phyloP scores from a whole-genome alignment of 768 basidiomycete species.

The Russula sp. region DNA sequence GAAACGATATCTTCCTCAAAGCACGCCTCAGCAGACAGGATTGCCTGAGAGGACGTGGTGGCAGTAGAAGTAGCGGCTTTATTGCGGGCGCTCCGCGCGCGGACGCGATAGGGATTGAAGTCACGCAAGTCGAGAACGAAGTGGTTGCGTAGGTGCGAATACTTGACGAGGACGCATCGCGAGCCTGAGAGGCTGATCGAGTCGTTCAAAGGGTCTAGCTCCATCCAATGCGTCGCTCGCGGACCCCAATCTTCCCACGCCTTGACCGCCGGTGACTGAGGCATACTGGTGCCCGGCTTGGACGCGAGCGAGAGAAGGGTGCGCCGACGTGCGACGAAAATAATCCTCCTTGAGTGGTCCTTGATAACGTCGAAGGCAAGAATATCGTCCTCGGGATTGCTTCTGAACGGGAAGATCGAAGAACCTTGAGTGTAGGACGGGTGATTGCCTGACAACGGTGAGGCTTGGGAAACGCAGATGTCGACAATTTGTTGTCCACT shows the following conservation, averaged over 20 bases:
- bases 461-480: conserved; percentile 3
- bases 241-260: conserved; percentile 20
- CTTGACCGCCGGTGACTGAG: neutral
- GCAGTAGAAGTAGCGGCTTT: neutral
- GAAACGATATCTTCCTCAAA: conserved; percentile 17
- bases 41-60: neutral
- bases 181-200: conserved; percentile 17
- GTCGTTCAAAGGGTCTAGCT: conserved; percentile 14
- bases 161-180: conserved; percentile 15
- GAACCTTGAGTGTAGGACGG: neutral
- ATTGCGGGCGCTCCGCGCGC: neutral
- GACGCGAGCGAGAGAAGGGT: conserved; percentile 8
- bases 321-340: conserved; percentile 11
- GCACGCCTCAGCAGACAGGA: conserved; percentile 10
- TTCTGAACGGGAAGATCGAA: conserved; percentile 11
- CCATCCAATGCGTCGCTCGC: conserved; percentile 17
- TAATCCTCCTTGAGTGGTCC: conserved; percentile 8
- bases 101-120: conserved; percentile 14
- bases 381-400: conserved; percentile 10
- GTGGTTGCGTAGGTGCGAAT: conserved; percentile 12
- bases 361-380: conserved; percentile 6
- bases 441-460: conserved; percentile 1
- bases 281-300: neutral
- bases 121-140: conserved; percentile 12
- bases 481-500: neutral